These are phyloP conservation scores for Fomitopsis schrenkii DNA, from an alignment of 1,284 basidiomycete species.

Conservation along the genomic window DNA sequence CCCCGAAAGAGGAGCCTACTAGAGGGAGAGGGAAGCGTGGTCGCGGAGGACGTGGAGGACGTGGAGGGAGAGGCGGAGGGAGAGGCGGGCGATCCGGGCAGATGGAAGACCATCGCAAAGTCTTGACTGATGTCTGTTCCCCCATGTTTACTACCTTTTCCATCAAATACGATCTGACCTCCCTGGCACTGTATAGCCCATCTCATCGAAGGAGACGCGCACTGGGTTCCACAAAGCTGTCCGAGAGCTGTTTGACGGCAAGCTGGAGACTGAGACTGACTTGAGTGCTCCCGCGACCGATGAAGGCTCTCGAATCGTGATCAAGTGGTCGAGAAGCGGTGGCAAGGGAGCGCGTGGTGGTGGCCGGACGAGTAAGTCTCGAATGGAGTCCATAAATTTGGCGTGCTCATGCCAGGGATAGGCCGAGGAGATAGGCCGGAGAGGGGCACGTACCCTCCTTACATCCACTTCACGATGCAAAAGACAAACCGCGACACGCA, in stretches of 20 bases:
- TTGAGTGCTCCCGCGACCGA: constrained; percentile 43
- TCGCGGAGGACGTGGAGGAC: constrained; percentile 39
- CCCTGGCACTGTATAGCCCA: constrained; percentile 49
- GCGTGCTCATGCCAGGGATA: constrained; percentile 8
- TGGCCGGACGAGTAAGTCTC: constrained; percentile 32
- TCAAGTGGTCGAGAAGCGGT: constrained; percentile 63
- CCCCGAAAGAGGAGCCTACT: constrained; percentile 25
- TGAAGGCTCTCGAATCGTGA: constrained; percentile 65
- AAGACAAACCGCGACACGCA: constrained; percentile 98
- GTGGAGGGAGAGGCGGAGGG: constrained; percentile 37
- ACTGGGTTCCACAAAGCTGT: constrained; percentile 81
- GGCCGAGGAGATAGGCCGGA: constrained; percentile 38
- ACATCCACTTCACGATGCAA: constrained; percentile 95
- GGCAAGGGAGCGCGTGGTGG: constrained; percentile 42
- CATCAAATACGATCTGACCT: constrained; percentile 17
- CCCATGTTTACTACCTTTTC: constrained; percentile 10
- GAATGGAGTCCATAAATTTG: not conserved
- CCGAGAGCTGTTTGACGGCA: constrained; percentile 78
- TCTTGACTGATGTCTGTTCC: constrained; percentile 72
- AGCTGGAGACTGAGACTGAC: constrained; percentile 81
- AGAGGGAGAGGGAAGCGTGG: constrained; percentile 34
- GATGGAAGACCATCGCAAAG: constrained; percentile 66
- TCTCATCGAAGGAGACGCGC: constrained; percentile 77
- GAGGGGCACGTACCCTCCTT: constrained; percentile 75
- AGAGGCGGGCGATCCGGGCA: constrained; percentile 37